These are phyloP conservation scores for Monascus ruber DNA, from an alignment of 2,329 filamentous ascomycete species.

Conservation along the genomic window DNA sequence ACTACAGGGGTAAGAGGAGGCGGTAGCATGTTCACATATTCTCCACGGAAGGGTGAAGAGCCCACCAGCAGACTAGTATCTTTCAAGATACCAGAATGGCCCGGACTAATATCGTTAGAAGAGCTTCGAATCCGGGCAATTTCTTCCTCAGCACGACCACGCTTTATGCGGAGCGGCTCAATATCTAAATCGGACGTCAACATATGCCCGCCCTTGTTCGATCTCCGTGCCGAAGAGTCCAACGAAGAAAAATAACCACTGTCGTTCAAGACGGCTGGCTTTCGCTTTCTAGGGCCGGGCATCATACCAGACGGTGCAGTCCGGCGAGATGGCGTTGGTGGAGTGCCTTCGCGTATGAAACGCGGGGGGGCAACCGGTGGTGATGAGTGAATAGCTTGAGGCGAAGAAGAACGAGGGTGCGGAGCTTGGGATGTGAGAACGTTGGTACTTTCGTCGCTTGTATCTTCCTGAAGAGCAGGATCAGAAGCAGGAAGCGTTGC, in stretches of 20 bases:
- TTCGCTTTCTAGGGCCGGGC: slow-evolving; percentile 59
- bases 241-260: slow-evolving; percentile 96
- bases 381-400: slow-evolving; percentile 69
- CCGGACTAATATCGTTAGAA: slow-evolving; percentile 76
- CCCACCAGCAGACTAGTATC: slow-evolving; percentile 34
- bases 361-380: slow-evolving; percentile 60
- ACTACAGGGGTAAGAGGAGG: slow-evolving; percentile 74
- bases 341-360: slow-evolving; percentile 53
- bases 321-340: slow-evolving; percentile 57
- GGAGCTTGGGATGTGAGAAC: slow-evolving; percentile 13
- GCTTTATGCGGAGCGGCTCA: slow-evolving; percentile 69
- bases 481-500: slow-evolving; percentile 66
- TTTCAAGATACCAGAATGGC: slow-evolving; percentile 34
- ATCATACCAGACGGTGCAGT: slow-evolving; percentile 52
- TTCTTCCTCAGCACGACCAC: slow-evolving; percentile 87
- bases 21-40: slow-evolving; percentile 49
- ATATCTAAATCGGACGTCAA: slow-evolving; percentile 63
- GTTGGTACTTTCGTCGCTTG: slow-evolving; percentile 32
- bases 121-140: slow-evolving; percentile 87
- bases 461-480: slow-evolving; percentile 45
- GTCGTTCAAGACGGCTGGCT: slow-evolving; percentile 71
- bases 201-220: slow-evolving; percentile 51
- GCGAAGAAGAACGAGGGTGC: slow-evolving; percentile 35
- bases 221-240: slow-evolving; percentile 76
- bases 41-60: slow-evolving; percentile 56